Base-by-base conservation (phyloP, 2,329 filamentous ascomycete species). In the Metarhizium brunneum region DNA sequence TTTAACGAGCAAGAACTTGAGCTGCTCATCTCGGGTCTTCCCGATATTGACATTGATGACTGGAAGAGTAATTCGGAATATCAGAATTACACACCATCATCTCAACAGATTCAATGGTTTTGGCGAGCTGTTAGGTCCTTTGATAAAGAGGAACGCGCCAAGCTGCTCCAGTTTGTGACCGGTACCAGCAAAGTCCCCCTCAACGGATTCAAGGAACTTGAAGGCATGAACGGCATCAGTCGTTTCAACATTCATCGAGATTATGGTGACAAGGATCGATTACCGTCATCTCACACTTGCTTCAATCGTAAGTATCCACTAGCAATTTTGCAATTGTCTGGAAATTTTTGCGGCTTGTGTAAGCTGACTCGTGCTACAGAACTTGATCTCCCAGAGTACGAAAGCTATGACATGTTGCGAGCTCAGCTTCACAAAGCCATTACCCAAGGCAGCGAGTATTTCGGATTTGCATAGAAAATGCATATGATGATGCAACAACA, bases 21-120 rank as follows among this genome's bases (percentile, higher is more conserved):
- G 71, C 78, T 99, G 50, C 80, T 99, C 58, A 99, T 99, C 67
- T 99, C 94, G 52, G 94, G 94, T 68, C 80, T 99, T 53, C 94
- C 94, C 1, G 94, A 99, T 67, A 96, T 99, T 63, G 92, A 99
- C 64, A 84, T 97, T 45, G 94, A 99, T 66, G 94, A 99, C 73
- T 99, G 94, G 94, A 96, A 96, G 82, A 91, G 89, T 73, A 96
- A 96, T 73, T 95, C 92, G 2, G 95, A 99, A 68, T 97, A 99
- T 65, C 92, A 97, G 73, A 97, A 97, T 72, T 99, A 99, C 75
- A 90, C 84, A 4, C 87, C 90, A 36, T 92, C 92, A 0, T 96
- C 94, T 3, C 89, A 90, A 48, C 95, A 99, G 69, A 96, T 99
- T 57, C 92, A 97, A 70, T 99, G 94, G 94, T 99, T 99, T 83